Evolutionary conservation across 306 rosid species (phyloP), one percentile per base, ranked within the genome.

Genomic region (Prunus mume): DNA sequence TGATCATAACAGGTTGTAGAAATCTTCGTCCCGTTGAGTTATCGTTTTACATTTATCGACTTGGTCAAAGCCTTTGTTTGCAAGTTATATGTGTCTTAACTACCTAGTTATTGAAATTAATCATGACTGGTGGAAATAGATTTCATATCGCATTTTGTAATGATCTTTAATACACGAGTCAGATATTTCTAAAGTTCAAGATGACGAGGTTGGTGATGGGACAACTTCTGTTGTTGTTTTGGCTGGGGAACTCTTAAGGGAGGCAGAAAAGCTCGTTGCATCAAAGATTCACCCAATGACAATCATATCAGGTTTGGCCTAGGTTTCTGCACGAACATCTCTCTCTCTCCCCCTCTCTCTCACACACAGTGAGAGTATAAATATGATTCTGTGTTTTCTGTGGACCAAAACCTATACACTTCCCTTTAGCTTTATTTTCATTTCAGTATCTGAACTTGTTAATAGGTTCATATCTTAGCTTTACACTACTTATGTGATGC

Each of bases 171-270:
- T 75, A 52, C 61, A 74, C 65, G 79, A 55, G 68, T 77, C 65
- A 92, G 99, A 96, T 78, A 91, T 96, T 79, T 96, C 98, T 72
- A 96, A 96, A 91, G 99, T 92, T 77, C 99, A 96, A 89, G 99
- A 96, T 78, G 99, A 96, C 81, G 99, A 96, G 84, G 99, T 96
- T 85, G 99, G 99, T 57, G 98, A 92, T 75, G 99, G 99, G 74
- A 96, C 99, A 66, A 96, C 99, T 70, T 96, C 99, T 51, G 99
- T 96, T 82, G 99, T 96, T 85, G 98, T 96, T 56, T 81, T 96
- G 87, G 99, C 99, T 52, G 99, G 99, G 41, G 99, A 96, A 78
- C 98, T 96, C 62, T 79, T 96, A 65, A 84, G 92, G 82, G 97
- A 96, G 83, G 98, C 99, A 34, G 99, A 96, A 85, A 96, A 92